Base-by-base conservation (phyloP, 2,329 filamentous ascomycete genomes). In the Boeremia exigua region DNA sequence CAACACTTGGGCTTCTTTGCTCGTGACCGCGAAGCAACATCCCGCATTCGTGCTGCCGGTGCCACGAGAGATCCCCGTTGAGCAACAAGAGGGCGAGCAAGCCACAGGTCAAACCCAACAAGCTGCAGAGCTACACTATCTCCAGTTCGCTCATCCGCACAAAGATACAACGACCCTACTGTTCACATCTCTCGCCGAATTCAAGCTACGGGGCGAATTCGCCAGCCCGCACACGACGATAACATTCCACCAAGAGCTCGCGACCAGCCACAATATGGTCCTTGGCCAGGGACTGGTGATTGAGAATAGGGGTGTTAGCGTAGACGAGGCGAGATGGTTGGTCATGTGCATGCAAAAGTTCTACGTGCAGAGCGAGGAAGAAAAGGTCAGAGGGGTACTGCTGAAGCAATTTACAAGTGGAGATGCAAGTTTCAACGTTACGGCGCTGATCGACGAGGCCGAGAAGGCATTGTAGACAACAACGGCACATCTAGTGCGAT, bases 311-410 rank as follows among this genome's bases (percentile, higher is more conserved):
- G 93, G 94, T 4, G 86, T 96, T 5, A 87, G 82, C 60, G 84
- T 91, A 0, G 86, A 92, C 48, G 90, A 96, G 71, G 93, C 90
- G n/a, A 88, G 88, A 76, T 97, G 91, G 88, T 78, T 99, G 66
- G 81, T 96, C 45, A 90, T 97, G 86, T 95, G 92, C 66, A 79
- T 99, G 78, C 95, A 99, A 81, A 87, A 92, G 71, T 99, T 99
- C 76, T 99, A 99, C 72, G 84, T 77, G 56, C 79, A 75, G 86
- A 85, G 61, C 10, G 86, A 60, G 80, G 86, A 81, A 66, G 76
- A 71, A 51, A 80, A 75, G 64, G 65, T 83, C 82, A 54, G 80
- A 72, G 48, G 78, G 6, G 81, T 82, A 59, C 73, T 99, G 72
- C 75, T 98, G 72, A 86, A 92, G 75, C 88, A 88, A 83, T 99